These are phyloP conservation scores for Ogataea pini DNA, from an alignment of 805 yeast species.

Conservation along the genomic window DNA sequence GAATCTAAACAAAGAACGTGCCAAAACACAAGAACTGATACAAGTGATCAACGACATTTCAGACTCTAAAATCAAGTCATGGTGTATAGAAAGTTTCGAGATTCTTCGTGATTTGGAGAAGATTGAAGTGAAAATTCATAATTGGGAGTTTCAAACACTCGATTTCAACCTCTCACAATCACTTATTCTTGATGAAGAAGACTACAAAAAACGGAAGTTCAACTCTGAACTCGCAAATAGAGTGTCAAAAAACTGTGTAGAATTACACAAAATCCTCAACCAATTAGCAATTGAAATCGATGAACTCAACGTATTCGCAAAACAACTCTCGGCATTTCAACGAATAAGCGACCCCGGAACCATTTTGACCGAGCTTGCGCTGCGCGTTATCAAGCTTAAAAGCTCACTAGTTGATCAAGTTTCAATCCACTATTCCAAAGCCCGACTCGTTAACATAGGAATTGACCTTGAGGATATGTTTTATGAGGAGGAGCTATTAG, in stretches of 20 bases:
- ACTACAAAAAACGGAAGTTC: conserved; percentile 40
- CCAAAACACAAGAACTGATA: conserved; percentile 42
- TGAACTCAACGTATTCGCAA: conserved; percentile 45
- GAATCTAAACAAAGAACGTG: conserved; percentile 42
- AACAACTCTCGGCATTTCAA: conserved; percentile 44
- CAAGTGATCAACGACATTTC: conserved; percentile 45
- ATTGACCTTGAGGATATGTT: conserved; percentile 51
- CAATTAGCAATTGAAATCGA: conserved; percentile 48
- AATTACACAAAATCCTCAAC: conserved; percentile 43
- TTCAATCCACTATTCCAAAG: conserved; percentile 61
- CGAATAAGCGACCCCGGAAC: conserved; percentile 56
- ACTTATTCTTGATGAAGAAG: conserved; percentile 23
- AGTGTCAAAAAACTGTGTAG: conserved; percentile 52
- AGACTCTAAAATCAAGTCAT: conserved; percentile 45
- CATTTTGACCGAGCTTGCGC: conserved; percentile 44
- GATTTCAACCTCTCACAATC: conserved; percentile 45
- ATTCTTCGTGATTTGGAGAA: conserved; percentile 52
- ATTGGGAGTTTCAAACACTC: conserved; percentile 57
- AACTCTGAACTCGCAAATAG: conserved; percentile 55
- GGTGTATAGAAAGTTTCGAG: conserved; percentile 49
- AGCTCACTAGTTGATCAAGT: conserved; percentile 53
- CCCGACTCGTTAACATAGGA: conserved; percentile 66
- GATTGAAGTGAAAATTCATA: conserved; percentile 45
- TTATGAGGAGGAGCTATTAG: conserved; percentile 25
- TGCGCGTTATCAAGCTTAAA: conserved; percentile 50